Evolutionary conservation across 176 grass and related monocot species (phyloP), one percentile per base, ranked within the genome.

Genomic region (Chrysopogon serrulatus): DNA sequence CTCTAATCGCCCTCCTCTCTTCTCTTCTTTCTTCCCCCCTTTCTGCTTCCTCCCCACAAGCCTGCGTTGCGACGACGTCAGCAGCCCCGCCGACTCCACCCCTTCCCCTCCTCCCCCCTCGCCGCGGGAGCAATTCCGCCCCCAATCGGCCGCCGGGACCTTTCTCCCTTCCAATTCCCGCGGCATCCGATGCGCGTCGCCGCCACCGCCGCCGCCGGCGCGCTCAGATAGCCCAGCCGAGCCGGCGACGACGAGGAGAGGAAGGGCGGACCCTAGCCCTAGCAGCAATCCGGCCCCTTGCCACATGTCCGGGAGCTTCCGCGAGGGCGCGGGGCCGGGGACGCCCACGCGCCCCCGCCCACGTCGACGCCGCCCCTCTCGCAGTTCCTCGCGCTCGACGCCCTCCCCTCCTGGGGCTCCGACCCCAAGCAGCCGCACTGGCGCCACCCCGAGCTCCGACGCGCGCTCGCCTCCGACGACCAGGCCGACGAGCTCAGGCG

Each of bases 361-460:
- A 56, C 84, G 12, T 83, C 89, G 8, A 27, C 62, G 23, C 66
- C 87, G 53, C 21, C 85, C 47, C 64, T 94, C 65, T 56, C 83
- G 10, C 90, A 89, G 77, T 92, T 90, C 85, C 57, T 97, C 76
- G 79, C 76, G 10, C 79, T 92, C n/a, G 94, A 92, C 59, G 34
- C 83, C 19, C 73, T 92, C 24, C 64, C 80, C 32, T 28, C 59
- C 59, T 61, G 59, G 59, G 59, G 56, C 26, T 51, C 78, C 78
- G 92, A 93, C n/a, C 54, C 78, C 65, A 90, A 85, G 86, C 65
- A 68, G 65, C 69, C 15, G 74, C 86, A 88, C 79, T 89, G 83
- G 89, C 87, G 87, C 73, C 80, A 75, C 44, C 77, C 35, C 64
- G 92, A 97, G 72, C 67, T 97, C 66, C 61, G 80, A 81, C 75